These are phyloP conservation scores for Phlebopus sp. DNA, from an alignment of 1,284 basidiomycete genomes.

Conservation along the genomic window DNA sequence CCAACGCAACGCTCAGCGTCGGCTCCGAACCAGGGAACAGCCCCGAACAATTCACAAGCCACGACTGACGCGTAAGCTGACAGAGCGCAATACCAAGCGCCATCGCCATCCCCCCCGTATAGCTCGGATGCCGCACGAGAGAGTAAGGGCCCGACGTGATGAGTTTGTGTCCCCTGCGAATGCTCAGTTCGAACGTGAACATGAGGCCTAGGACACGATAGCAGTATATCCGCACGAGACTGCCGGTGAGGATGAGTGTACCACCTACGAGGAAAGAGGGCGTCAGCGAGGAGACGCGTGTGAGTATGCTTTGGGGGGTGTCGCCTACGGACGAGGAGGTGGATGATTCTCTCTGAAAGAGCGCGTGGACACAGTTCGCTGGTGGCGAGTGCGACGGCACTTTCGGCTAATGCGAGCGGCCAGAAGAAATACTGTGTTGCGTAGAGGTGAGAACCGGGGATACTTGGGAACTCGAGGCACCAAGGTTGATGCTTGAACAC, in stretches of 20 bases:
- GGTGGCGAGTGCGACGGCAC: conserved; percentile 6
- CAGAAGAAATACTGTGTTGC: not conserved
- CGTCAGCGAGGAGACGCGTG: conserved; percentile 1
- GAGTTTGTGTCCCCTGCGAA: conserved; percentile 25
- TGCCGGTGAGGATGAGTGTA: conserved; percentile 10
- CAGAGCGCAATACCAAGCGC: conserved; percentile 9
- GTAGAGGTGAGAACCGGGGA: not conserved
- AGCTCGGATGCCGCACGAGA: conserved; percentile 31
- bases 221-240: conserved; percentile 19
- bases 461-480: no score
- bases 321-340: not conserved
- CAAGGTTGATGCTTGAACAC: no score
- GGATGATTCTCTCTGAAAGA: conserved; percentile 2
- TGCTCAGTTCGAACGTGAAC: conserved; percentile 30
- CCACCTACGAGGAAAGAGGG: conserved; percentile 12
- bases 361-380: conserved; percentile 7
- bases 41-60: conserved; percentile 1
- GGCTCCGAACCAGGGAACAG: not conserved
- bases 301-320: not conserved
- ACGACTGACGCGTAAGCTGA: conserved; percentile 6
- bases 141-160: conserved; percentile 27
- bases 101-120: conserved; percentile 8
- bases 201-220: conserved; percentile 17
- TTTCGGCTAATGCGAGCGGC: conserved; percentile 6
- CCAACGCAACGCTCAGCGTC: no score